Evolutionary conservation across 2,329 filamentous ascomycete species (phyloP), one percentile per base, ranked within the genome.

Genomic region (Elsinoe arachidis): DNA sequence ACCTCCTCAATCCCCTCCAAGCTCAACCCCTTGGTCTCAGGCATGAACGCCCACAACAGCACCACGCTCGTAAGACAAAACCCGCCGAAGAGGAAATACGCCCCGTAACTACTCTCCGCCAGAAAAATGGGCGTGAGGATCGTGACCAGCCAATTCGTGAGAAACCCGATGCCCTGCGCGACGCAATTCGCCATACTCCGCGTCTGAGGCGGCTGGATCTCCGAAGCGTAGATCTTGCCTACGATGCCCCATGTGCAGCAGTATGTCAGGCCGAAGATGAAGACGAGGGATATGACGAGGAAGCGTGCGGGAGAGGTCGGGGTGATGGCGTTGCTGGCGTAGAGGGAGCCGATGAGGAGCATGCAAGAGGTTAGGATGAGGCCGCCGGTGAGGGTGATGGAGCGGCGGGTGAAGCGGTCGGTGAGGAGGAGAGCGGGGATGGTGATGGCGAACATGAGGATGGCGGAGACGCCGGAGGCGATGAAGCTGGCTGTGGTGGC

Each of bases 401-500:
- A 76, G 2, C 78, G 74, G 9, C 81, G 73, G 5, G 79, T 78
- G 78, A 79, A 82, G 61, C 71, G 72, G 61, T 84, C 80, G 0
- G 78, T 76, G 11, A 78, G 73, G 23, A 83, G 67, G 46, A 78
- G 70, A 0, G 75, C 80, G 0, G 80, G 79, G 34, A 83, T 75
- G 0, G 79, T 79, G 26, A 78, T 71, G 4, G 70, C 69, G 7
- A 83, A 70, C 64, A 83, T 82, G 2, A 81, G 65, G 2, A 84
- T 74, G 0, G 75, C 79, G 0, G 80, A 82, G 5, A 84, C 69
- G 0, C 81, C 80, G 0, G 80, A 83, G 1, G 81, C 82, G 1
- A 84, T 69, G 65, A 84, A 83, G 0, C 78, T 78, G 0, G 79
- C 73, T 2, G 74, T 75, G 1, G 70, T 68, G 0, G 77, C 77